Conservation (phyloP, 2,329 filamentous ascomycete species). For the Dactylellina sp. region DNA sequence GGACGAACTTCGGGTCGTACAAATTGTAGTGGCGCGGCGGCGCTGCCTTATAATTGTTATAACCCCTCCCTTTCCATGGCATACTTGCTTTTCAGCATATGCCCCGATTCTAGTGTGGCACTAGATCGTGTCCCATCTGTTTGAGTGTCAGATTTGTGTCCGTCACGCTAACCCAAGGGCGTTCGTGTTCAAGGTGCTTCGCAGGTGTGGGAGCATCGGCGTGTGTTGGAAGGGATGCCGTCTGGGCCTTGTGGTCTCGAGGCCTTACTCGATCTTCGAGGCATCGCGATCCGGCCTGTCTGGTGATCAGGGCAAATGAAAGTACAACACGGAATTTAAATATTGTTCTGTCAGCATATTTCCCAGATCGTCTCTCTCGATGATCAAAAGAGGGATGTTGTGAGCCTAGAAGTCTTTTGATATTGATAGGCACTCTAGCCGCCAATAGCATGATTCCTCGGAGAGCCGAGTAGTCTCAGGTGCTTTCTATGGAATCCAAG, state of each 20-base stretch:
- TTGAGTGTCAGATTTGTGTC: conserved; percentile 33
- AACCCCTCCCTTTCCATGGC: conserved; percentile 11
- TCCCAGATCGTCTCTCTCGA: not conserved
- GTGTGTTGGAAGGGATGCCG: too few relatives aligned
- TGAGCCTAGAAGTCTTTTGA: conserved; percentile 33
- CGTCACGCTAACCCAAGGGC: conserved; percentile 22
- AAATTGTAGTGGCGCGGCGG: conserved; percentile 22
- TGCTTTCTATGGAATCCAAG: conserved; percentile 18
- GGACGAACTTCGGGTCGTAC: conserved; percentile 43
- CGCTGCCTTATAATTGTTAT: conserved; percentile 29
- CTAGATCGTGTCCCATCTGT: conserved; percentile 52
- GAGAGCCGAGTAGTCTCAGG: conserved; percentile 9
- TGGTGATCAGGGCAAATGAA: not conserved
- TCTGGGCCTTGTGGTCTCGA: too few relatives aligned
- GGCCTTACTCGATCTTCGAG: too few relatives aligned
- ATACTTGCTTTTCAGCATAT: conserved; percentile 54
- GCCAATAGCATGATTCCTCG: not conserved
- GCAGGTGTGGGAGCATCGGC: too few relatives aligned
- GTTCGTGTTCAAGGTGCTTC: conserved; percentile 1
- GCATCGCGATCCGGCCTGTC: not conserved
- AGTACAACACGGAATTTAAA: not conserved
- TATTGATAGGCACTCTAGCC: conserved; percentile 42
- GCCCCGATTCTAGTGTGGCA: conserved; percentile 51
- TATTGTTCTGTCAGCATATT: conserved; percentile 22
- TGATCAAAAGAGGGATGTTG: conserved; percentile 29